Base-by-base conservation (phyloP, 495 filamentous ascomycete genomes). In the Daldinia grandis region DNA sequence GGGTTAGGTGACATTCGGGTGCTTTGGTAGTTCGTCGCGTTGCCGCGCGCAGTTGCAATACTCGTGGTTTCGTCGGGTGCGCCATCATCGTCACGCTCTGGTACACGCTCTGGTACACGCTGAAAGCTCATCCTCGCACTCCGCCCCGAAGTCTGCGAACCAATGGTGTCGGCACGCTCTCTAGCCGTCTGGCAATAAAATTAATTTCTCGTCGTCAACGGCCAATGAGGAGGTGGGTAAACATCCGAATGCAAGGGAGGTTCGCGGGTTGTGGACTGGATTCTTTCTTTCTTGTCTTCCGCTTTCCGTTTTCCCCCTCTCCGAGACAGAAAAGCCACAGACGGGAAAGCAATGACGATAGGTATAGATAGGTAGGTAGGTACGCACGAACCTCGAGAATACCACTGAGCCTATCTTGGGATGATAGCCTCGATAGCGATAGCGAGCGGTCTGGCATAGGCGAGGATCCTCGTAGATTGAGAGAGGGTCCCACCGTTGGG, bases 361-460 rank as follows among this genome's bases (percentile, higher is more conserved):
- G n/a, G n/a, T n/a, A n/a, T n/a, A n/a, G n/a, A n/a, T n/a, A n/a
- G n/a, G n/a, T n/a, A n/a, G n/a, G n/a, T n/a, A n/a, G n/a, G n/a
- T 58, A 47, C 58, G 27, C 21, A 68, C 75, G 67, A 67, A 84
- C 82, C 81, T 84, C 77, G 61, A 84, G 80, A 71, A 84, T 83
- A 14, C 75, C 73, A 61, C 76, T 76, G 61, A 84, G 66, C 37
- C 81, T 78, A 17, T 81, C 78, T 47, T 81, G 77, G 12, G 80
- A 76, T 9, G 80, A 80, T 61, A 62, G 65, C 25, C 76, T 67
- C 50, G 65, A 69, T 25, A 68, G 60, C 50, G 50, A 53, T 27
- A 53, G 50, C 51, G 65, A 54, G 19, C 40, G 65, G 60, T 73
- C 65, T 73, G 65, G 57, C 27, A 61, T 24, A 1, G 61, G 62